Evolutionary conservation across 2,329 filamentous ascomycete genomes (phyloP).

Genomic region (Scorias spongiosa): DNA sequence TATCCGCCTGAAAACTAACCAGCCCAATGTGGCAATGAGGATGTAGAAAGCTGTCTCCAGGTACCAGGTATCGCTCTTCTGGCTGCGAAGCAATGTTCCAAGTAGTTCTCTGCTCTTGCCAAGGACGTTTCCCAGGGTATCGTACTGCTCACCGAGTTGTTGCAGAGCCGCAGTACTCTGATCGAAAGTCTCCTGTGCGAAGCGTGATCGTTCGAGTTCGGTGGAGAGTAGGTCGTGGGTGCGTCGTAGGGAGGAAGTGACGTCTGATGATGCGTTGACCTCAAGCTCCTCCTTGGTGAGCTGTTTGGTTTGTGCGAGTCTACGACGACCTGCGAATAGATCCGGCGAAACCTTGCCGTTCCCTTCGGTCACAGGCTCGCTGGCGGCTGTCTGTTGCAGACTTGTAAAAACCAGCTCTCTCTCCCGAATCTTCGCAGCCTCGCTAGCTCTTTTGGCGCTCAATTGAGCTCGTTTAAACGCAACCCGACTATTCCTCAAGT

Average conservation of each 20-base stretch:
- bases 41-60: conserved; percentile 80
- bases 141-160: conserved; percentile 68
- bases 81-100: conserved; percentile 63
- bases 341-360: conserved; percentile 17
- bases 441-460: conserved; percentile 58
- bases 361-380: conserved; percentile 14
- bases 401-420: conserved; percentile 59
- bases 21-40: conserved; percentile 58
- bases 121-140: conserved; percentile 61
- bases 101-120: conserved; percentile 60
- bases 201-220: conserved; percentile 74
- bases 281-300: conserved; percentile 57
- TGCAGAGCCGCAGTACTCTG: conserved; percentile 72
- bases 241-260: conserved; percentile 67
- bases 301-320: conserved; percentile 26
- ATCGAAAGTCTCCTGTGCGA: conserved; percentile 75
- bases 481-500: conserved; percentile 51
- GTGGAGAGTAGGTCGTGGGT: conserved; percentile 76
- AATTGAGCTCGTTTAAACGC: conserved; percentile 74
- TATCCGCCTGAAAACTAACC: conserved; percentile 72
- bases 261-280: conserved; percentile 62
- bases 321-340: conserved; percentile 22
- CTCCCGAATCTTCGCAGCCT: conserved; percentile 59
- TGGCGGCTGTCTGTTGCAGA: conserved; percentile 31
- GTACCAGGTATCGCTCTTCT: conserved; percentile 98